Evolutionary conservation across 129 eudicot genomes (phyloP), one percentile per base, ranked within the genome.

Genomic region (Cynara cardunculus): DNA sequence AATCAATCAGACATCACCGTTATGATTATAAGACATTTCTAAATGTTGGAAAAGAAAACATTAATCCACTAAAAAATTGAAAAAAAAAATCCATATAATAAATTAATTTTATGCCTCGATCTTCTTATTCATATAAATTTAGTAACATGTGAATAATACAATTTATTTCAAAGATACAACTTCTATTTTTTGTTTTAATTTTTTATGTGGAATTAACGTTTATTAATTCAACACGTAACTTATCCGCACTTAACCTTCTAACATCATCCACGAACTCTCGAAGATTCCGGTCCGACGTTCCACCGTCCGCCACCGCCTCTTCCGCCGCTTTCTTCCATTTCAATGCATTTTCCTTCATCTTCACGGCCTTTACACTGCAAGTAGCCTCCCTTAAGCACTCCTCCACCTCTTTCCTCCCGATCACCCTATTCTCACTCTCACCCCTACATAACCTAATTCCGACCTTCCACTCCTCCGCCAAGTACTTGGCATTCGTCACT

Each of bases 401-500:
- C 56, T 76, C 89, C 9, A 91, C 81, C 82, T 89, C 88, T n/a
- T 89, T 85, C 69, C 91, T 75, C 87, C 96, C 5, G 86, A 83
- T 28, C 81, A 87, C 9, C 96, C 96, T 71, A 89, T 85, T 24
- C 89, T 80, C 81, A 91, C 5, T 64, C 92, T 85, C 1, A 85
- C 39, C 26, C 93, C 93, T 16, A 85, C 74, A 30, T 69, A 66
- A 16, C 83, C 87, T 22, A 80, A 89, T 26, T 13, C 56, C 56
- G 2, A 44, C 56, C 56, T 44, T 44, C 56, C 56, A 44, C 11
- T 11, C 56, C 13, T 91, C 96, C 13, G 81, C 89, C 44, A 91
- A 46, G 68, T 82, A 91, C 85, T 88, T 91, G 0, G 91, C 96
- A 71, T 91, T 71, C 19, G 96, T 91, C 41, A 88, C 92, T 56